Conservation (phyloP, 768 basidiomycete species). For the Mrakia frigida region DNA sequence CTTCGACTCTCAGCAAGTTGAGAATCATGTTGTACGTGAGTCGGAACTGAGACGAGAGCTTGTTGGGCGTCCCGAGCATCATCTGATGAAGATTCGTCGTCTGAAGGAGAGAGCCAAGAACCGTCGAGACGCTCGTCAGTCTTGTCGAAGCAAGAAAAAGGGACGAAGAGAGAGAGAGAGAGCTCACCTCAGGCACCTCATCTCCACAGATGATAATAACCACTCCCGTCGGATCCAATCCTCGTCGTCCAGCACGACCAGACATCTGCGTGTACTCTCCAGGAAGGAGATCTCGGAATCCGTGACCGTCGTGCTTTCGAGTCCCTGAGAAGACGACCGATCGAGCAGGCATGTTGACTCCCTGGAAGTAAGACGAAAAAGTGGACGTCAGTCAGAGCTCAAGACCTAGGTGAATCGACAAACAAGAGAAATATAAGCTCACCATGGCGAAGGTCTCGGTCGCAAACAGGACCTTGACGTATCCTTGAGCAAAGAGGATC, state of each 20-base stretch:
- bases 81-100: slow-evolving; percentile 57
- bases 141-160: background rate
- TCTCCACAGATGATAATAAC: slow-evolving; percentile 81
- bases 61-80: slow-evolving; percentile 91
- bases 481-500: slow-evolving; percentile 86
- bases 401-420: too few relatives aligned
- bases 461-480: slow-evolving; percentile 94
- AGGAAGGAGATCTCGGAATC: slow-evolving; percentile 72
- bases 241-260: slow-evolving; percentile 92
- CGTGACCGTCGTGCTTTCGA: slow-evolving; percentile 89
- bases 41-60: slow-evolving; percentile 90
- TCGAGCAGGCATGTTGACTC: slow-evolving; percentile 98
- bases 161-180: background rate
- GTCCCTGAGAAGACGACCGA: slow-evolving; percentile 94
- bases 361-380: slow-evolving; percentile 51
- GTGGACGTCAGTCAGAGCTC: background rate
- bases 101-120: background rate
- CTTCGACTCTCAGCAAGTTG: slow-evolving; percentile 91
- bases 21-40: slow-evolving; percentile 99
- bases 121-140: background rate
- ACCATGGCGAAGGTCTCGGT: slow-evolving; percentile 99
- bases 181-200: slow-evolving; percentile 72
- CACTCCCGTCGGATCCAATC: slow-evolving; percentile 88
- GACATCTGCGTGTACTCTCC: slow-evolving; percentile 97
- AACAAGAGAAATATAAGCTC: slow-evolving; percentile 33